Evolutionary conservation across 108 stramenopile genomes (phyloP), one percentile per base, ranked within the genome.

Genomic region (Chaetoceros tenuissimus): DNA sequence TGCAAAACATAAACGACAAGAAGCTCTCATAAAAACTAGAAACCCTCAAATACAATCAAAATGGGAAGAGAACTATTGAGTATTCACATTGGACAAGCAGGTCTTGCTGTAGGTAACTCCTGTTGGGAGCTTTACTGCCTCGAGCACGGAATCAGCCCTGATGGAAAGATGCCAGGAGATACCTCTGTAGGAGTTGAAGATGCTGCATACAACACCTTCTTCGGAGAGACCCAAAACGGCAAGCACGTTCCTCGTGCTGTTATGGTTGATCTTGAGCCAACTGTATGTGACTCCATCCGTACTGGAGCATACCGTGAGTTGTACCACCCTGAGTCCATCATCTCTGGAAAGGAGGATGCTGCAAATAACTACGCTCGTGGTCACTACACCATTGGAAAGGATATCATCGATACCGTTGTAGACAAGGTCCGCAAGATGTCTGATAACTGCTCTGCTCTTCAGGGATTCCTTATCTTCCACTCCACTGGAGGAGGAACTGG

Each of bases 251-350:
- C 83, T 47, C 78, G 83, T 44, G 75, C 80, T 10, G 83, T 84
- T 56, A 77, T 73, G 56, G 81, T 84, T 28, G 83, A 84, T 65
- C 71, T 84, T 43, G 83, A 84, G 77, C 80, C 83, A 43, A 78
- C 77, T 30, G 83, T 84, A 53, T 82, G 80, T 64, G 83, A 84
- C 71, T 80, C 81, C 51, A 79, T 81, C 48, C 75, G 83, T 57
- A 80, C 83, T 24, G 83, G 83, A 56, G 82, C 78, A 30, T 84
- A 84, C 78, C 75, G 83, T 57, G 75, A 79, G 63, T 80, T 84
- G 21, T 84, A 82, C 73, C 83, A 84, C 78, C 83, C 83, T 21
- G 83, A 84, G 55, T 80, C 81, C 76, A 78, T 84, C 78, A 84
- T 84, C 76, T 69, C 75, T 49, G 83, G 83, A 59, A 84, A 84